Conservation (phyloP, 2,329 filamentous ascomycete species). For the Alternaria alternata region DNA sequence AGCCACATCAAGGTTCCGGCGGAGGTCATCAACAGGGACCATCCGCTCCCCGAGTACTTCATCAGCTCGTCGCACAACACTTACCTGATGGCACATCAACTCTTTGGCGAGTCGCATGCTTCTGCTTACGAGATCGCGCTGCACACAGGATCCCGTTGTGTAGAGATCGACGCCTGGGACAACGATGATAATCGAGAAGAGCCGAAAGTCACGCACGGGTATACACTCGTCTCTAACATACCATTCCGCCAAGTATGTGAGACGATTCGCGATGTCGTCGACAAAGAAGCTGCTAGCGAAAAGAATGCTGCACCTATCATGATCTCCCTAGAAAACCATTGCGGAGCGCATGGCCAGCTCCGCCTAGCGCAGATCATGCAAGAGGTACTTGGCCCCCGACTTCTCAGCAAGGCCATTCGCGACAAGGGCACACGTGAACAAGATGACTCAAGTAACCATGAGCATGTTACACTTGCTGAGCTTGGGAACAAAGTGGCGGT, state of each 20-base stretch:
- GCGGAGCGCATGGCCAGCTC: slow-evolving; percentile 65
- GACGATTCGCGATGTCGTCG: slow-evolving; percentile 68
- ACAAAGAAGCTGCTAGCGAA: slow-evolving; percentile 62
- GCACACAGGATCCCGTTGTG: slow-evolving; percentile 70
- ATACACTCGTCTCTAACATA: slow-evolving; percentile 72
- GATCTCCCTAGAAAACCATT: slow-evolving; percentile 74
- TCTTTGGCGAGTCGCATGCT: slow-evolving; percentile 69
- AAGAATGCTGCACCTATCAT: slow-evolving; percentile 65
- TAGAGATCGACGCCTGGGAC: slow-evolving; percentile 79
- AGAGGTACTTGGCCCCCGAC: slow-evolving; percentile 67
- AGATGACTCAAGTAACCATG: slow-evolving; percentile 50
- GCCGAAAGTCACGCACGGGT: slow-evolving; percentile 75
- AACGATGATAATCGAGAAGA: slow-evolving; percentile 67
- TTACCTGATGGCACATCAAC: slow-evolving; percentile 74
- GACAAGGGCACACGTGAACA: slow-evolving; percentile 66
- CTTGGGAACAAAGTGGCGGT: slow-evolving; percentile 70
- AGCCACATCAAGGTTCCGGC: slow-evolving; percentile 66
- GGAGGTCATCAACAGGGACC: slow-evolving; percentile 64
- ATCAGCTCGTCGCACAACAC: slow-evolving; percentile 79
- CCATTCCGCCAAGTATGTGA: slow-evolving; percentile 71
- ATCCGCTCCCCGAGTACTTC: slow-evolving; percentile 73
- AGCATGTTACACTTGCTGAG: slow-evolving; percentile 67
- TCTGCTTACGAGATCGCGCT: slow-evolving; percentile 70
- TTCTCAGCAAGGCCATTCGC: slow-evolving; percentile 66
- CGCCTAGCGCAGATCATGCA: slow-evolving; percentile 71